Evolutionary conservation across 805 yeast genomes (phyloP).

Genomic region (Jamesozyma gamospora): DNA sequence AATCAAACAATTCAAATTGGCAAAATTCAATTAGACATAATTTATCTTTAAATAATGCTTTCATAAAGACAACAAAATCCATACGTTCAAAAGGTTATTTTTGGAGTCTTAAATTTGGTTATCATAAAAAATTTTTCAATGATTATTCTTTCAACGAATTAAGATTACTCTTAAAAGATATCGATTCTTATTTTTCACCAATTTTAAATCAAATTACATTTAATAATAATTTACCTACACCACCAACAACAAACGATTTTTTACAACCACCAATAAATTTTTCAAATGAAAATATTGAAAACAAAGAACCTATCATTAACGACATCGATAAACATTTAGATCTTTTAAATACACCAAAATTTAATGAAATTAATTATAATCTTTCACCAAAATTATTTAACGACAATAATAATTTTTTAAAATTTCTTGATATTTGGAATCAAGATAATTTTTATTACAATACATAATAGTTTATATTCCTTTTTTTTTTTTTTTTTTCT

Average conservation of each 20-base stretch:
- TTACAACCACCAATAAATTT: too few species aligned
- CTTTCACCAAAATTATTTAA: neutral
- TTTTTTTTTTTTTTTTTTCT: neutral
- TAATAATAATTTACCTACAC: slow-evolving; percentile 3
- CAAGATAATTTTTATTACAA: neutral
- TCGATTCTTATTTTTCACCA: slow-evolving; percentile 6
- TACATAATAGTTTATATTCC: too few species aligned
- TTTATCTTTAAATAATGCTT: slow-evolving; percentile 85
- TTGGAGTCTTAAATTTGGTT: slow-evolving; percentile 81
- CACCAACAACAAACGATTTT: slow-evolving; percentile 3
- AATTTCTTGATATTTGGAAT: slow-evolving; percentile 1
- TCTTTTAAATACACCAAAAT: slow-evolving; percentile 7
- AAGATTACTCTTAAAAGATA: slow-evolving; percentile 7
- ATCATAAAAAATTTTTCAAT: slow-evolving; percentile 59
- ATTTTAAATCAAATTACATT: neutral
- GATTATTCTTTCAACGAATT: slow-evolving; percentile 20
- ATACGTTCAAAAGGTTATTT: slow-evolving; percentile 75
- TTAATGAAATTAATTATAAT: slow-evolving; percentile 1
- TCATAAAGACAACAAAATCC: slow-evolving; percentile 76
- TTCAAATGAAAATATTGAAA: too few species aligned
- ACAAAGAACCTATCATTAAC: slow-evolving; percentile 7
- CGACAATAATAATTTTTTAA: neutral
- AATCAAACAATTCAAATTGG: slow-evolving; percentile 87
- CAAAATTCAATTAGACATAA: slow-evolving; percentile 94
- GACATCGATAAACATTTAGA: slow-evolving; percentile 10